Evolutionary conservation across 2,329 filamentous ascomycete species (phyloP).

Genomic region (Aspergillus nomiae): DNA sequence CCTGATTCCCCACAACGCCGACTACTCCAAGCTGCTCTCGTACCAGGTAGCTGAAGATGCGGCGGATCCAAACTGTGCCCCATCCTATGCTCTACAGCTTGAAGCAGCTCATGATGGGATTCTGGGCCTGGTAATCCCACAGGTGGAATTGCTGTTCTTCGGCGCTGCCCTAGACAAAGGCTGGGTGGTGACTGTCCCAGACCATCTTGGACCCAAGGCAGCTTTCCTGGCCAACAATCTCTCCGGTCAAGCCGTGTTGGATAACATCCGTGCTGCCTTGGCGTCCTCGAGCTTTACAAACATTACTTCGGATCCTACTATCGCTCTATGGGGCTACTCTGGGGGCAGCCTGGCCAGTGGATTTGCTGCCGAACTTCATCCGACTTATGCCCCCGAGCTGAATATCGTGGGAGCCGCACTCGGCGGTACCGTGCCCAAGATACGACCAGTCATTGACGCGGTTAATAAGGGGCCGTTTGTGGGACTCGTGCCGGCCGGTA

Average conservation of each 20-base stretch:
- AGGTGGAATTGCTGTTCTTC: constrained; percentile 38
- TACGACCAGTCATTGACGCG: constrained; percentile 38
- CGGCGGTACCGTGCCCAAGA: constrained; percentile 51
- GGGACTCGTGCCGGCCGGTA: constrained; percentile 38
- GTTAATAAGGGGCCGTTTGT: constrained; percentile 36
- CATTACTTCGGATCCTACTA: constrained; percentile 33
- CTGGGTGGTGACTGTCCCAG: constrained; percentile 53
- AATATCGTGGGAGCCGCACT: constrained; percentile 51
- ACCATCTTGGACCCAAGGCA: constrained; percentile 49
- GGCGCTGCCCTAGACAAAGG: constrained; percentile 43
- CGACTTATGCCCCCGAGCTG: constrained; percentile 20
- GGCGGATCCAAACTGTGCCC: constrained; percentile 27
- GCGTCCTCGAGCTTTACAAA: constrained; percentile 29
- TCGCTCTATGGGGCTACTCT: constrained; percentile 59
- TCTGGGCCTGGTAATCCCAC: constrained; percentile 32
- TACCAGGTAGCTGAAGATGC: constrained; percentile 43
- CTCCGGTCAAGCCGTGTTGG: constrained; percentile 48
- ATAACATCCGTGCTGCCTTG: constrained; percentile 47
- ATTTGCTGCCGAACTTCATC: constrained; percentile 20
- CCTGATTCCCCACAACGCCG: constrained; percentile 38
- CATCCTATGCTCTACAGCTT: constrained; percentile 34
- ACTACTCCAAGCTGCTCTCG: constrained; percentile 40
- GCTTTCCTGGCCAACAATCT: constrained; percentile 46
- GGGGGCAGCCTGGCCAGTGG: constrained; percentile 50
- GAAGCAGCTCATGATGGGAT: constrained; percentile 44